Conservation (phyloP, 192 early-diverging fungal genomes). For the Haplosporangium gracile region DNA sequence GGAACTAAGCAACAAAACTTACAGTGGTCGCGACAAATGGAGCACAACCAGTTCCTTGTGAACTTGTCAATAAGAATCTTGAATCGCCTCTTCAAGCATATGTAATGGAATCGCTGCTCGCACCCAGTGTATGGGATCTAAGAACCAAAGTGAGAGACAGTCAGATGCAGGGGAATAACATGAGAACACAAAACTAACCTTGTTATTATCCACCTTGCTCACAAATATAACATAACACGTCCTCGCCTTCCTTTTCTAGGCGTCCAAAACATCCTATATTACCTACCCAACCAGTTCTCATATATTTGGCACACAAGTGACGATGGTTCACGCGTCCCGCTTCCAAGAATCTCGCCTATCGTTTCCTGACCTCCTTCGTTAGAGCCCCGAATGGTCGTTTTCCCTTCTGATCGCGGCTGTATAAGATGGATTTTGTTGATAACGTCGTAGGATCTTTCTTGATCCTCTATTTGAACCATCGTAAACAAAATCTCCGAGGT, state of each 20-base stretch:
- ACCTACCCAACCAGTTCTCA: neutral
- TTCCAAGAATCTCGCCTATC: neutral
- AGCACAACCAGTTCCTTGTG: neutral
- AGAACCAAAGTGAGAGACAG: neutral
- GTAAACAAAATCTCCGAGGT: too few relatives aligned
- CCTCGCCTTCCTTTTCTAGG: neutral
- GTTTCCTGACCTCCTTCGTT: neutral
- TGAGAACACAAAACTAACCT: too few relatives aligned
- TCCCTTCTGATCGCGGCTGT: neutral
- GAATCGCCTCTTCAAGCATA: neutral
- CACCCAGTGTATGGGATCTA: neutral
- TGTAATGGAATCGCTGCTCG: neutral
- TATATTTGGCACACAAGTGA: neutral
- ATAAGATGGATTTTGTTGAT: neutral
- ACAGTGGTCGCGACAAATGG: neutral
- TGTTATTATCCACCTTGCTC: too few relatives aligned
- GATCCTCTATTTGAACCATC: neutral
- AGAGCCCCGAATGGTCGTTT: too few relatives aligned
- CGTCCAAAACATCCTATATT: neutral
- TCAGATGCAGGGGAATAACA: neutral
- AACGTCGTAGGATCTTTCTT: neutral
- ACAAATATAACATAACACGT: neutral
- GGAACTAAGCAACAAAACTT: neutral
- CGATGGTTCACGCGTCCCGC: neutral
- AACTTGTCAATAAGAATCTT: neutral